Evolutionary conservation across 305 asterid species (phyloP).

Genomic region (Nicotiana rustica): DNA sequence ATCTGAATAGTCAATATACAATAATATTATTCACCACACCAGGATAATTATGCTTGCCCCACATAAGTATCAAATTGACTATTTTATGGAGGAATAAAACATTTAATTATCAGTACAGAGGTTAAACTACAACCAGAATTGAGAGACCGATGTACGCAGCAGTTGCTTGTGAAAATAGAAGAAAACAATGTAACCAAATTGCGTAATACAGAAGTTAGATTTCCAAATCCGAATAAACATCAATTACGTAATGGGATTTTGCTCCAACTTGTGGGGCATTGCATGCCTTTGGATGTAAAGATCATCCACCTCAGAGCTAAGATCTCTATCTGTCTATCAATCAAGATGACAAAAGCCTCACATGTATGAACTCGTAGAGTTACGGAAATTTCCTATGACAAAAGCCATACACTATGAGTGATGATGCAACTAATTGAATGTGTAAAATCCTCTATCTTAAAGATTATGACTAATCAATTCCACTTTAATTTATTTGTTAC

Average conservation of each 20-base stretch:
- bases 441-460: background rate
- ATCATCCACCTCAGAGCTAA: background rate
- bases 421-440: background rate
- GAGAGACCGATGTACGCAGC: background rate
- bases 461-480: background rate
- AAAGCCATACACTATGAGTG: background rate
- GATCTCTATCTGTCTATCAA: background rate
- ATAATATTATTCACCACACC: too few species aligned
- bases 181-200: conserved; percentile 1
- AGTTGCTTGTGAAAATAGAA: conserved; percentile 27
- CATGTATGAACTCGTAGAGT: background rate
- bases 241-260: conserved; percentile 13
- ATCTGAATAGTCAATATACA: too few species aligned
- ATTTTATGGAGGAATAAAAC: background rate
- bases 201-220: background rate
- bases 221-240: conserved; percentile 14
- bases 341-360: conserved; percentile 1
- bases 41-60: too few species aligned
- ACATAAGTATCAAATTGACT: too few species aligned
- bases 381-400: background rate
- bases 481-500: background rate
- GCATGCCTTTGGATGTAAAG: background rate
- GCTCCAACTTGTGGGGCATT: background rate
- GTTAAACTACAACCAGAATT: background rate
- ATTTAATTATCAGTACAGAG: background rate